Evolutionary conservation across 2,329 filamentous ascomycete genomes (phyloP).

Genomic region (Ascochyta pisi): DNA sequence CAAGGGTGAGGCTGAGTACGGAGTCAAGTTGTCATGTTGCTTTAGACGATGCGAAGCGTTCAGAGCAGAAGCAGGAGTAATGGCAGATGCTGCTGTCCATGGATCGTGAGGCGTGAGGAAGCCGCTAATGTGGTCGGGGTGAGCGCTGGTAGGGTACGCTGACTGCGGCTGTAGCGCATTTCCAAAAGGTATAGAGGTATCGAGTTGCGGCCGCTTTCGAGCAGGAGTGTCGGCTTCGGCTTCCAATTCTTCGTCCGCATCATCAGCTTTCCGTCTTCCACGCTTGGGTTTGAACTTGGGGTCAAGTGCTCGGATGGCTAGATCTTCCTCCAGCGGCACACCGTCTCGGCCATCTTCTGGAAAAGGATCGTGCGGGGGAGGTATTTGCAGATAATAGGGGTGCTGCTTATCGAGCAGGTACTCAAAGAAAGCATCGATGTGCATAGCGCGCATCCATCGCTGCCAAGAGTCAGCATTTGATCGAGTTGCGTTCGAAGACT

Average conservation of each 20-base stretch:
- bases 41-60: constrained; percentile 46
- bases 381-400: constrained; percentile 80
- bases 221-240: constrained; percentile 47
- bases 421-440: constrained; percentile 93
- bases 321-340: constrained; percentile 84
- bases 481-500: neutral
- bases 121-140: constrained; percentile 62
- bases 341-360: constrained; percentile 76
- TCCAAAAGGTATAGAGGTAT: constrained; percentile 56
- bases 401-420: constrained; percentile 81
- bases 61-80: constrained; percentile 48
- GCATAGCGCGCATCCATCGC: constrained; percentile 98
- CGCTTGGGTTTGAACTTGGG: constrained; percentile 73
- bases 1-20: constrained; percentile 54
- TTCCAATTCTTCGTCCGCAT: constrained; percentile 63
- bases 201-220: constrained; percentile 68
- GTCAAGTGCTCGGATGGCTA: constrained; percentile 82
- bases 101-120: constrained; percentile 52
- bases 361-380: constrained; percentile 67
- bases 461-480: constrained; percentile 41
- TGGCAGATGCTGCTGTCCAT: constrained; percentile 52
- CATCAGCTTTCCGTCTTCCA: constrained; percentile 68
- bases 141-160: constrained; percentile 61
- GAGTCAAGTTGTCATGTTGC: constrained; percentile 42
- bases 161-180: constrained; percentile 52